A percentile compares a stretch with the other conserved stretches of the same genome.
Evolutionary conservation across 176 grass and related monocot genomes (phyloP).

Genomic region (Themeda triandra): DNA sequence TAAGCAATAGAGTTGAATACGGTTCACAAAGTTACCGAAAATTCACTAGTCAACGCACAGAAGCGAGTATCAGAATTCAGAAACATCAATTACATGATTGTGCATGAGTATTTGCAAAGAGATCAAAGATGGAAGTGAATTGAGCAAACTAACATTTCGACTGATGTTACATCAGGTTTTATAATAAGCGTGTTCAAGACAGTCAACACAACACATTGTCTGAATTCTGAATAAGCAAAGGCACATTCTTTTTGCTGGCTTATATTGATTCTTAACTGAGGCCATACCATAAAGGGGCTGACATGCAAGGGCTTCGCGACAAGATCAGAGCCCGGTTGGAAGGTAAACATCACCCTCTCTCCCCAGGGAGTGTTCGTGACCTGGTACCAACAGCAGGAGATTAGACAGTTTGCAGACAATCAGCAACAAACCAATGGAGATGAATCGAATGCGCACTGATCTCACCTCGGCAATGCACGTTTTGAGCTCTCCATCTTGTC

Average conservation of each 20-base stretch:
- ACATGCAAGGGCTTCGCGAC: conserved; percentile 86
- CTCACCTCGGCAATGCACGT: conserved; percentile 97
- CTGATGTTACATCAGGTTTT: background rate
- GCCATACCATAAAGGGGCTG: conserved; percentile 87
- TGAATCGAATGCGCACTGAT: no score
- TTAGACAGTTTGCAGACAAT: no score
- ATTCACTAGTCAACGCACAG: background rate
- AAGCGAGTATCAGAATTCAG: background rate
- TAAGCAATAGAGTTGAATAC: background rate
- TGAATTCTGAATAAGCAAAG: background rate
- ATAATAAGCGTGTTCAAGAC: background rate
- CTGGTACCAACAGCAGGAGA: conserved; percentile 19
- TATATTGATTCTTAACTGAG: background rate
- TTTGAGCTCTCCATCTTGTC: conserved; percentile 32
- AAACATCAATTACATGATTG: background rate
- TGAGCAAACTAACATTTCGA: background rate
- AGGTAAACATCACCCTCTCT: conserved; percentile 73
- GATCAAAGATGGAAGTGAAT: background rate
- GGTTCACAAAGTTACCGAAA: background rate
- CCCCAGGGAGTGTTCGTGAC: conserved; percentile 97
- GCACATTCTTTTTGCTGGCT: background rate
- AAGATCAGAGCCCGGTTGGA: conserved; percentile 71
- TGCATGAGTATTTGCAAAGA: background rate
- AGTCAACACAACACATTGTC: background rate
- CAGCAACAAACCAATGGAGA: background rate